phyloP scores from a whole-genome alignment of 345 rosid genomes.

The Brassica rapa region DNA sequence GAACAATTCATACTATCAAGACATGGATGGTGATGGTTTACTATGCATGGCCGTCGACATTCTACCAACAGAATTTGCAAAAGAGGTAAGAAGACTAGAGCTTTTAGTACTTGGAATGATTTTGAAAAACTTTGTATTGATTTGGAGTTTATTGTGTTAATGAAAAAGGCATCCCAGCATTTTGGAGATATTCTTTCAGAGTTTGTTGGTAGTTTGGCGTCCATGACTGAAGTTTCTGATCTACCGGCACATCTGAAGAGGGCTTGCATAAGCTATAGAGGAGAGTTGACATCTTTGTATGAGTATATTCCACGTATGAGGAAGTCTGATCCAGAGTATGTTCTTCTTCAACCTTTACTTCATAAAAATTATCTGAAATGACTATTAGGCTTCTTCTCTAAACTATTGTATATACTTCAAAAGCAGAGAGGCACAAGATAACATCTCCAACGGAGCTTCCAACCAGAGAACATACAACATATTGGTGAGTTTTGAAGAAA shows the following conservation, averaged over 20 bases:
- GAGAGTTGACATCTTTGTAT: constrained; percentile 64
- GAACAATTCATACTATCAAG: constrained; percentile 58
- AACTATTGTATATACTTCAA: constrained; percentile 15
- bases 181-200: constrained; percentile 84
- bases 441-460: constrained; percentile 36
- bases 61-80: constrained; percentile 96
- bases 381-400: constrained; percentile 7
- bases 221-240: constrained; percentile 48
- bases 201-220: constrained; percentile 73
- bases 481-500: constrained; percentile 53
- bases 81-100: constrained; percentile 56
- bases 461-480: constrained; percentile 59
- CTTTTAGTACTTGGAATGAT: constrained; percentile 9
- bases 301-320: constrained; percentile 91
- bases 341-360: not conserved
- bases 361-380: not conserved
- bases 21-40: constrained; percentile 84
- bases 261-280: constrained; percentile 86
- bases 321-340: constrained; percentile 77
- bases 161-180: constrained; percentile 80
- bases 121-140: constrained; percentile 13
- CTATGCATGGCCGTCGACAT: constrained; percentile 81
- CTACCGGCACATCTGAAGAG: constrained; percentile 73
- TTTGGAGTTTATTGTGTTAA: constrained; percentile 28
- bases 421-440: constrained; percentile 56